Percentiles rank a stretch among this genome's conserved stretches.
These are phyloP conservation scores for Hortiboletus rubellus DNA, from an alignment of 1,284 basidiomycete species.

Conservation along the genomic window DNA sequence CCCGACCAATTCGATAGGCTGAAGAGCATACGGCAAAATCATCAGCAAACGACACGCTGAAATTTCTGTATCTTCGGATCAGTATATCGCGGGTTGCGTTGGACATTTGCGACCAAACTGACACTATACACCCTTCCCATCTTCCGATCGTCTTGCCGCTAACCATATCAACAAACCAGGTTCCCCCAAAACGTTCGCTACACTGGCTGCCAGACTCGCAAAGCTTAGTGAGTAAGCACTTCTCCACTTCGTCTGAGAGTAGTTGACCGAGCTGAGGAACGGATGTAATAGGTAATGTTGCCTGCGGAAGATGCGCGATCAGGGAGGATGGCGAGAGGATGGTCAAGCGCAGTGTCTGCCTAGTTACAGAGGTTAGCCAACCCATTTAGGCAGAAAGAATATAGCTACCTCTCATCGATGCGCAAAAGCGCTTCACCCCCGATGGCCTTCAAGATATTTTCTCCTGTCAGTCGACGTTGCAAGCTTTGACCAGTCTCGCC, in stretches of 20 bases:
- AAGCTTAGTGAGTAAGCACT: slow-evolving; percentile 62
- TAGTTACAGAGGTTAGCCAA: slow-evolving; percentile 27
- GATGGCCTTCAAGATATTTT: slow-evolving; percentile 39
- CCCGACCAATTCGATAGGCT: slow-evolving; percentile 51
- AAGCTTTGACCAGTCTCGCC: slow-evolving; percentile 66
- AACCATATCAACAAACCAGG: slow-evolving; percentile 74
- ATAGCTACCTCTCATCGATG: slow-evolving; percentile 58
- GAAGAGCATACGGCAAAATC: slow-evolving; percentile 54
- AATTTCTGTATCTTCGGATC: slow-evolving; percentile 49
- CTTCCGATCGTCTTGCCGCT: slow-evolving; percentile 67
- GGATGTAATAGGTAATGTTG: slow-evolving; percentile 67
- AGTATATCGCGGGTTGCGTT: slow-evolving; percentile 6
- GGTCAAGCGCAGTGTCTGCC: slow-evolving; percentile 71
- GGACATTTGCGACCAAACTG: slow-evolving; percentile 34
- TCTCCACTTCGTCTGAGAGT: slow-evolving; percentile 71
- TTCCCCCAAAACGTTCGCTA: slow-evolving; percentile 55
- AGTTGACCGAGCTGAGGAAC: slow-evolving; percentile 73
- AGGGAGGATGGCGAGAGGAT: slow-evolving; percentile 70
- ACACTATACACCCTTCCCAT: slow-evolving; percentile 78
- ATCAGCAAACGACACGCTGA: slow-evolving; percentile 54
- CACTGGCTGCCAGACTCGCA: slow-evolving; percentile 63
- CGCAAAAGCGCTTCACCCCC: slow-evolving; percentile 70
- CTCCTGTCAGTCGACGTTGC: slow-evolving; percentile 30
- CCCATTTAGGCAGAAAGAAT: background rate
- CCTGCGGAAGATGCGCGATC: slow-evolving; percentile 71